These are phyloP conservation scores for Medicago arabica DNA, from an alignment of 306 rosid genomes.

Conservation along the genomic window DNA sequence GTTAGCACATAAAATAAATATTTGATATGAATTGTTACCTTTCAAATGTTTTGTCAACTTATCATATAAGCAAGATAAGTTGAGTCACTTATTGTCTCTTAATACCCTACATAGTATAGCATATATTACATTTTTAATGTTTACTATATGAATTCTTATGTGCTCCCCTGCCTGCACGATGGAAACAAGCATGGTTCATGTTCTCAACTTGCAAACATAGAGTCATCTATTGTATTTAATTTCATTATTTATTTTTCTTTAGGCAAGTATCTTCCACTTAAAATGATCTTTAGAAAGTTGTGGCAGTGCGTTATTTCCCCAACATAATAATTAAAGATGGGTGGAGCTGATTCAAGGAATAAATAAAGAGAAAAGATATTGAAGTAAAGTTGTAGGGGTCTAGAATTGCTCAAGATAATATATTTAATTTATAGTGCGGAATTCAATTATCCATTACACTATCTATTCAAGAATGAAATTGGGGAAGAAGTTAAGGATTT, in stretches of 20 bases:
- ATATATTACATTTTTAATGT: background rate
- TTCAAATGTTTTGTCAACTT: constrained; percentile 24
- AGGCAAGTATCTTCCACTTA: background rate
- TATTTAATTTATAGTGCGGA: constrained; percentile 29
- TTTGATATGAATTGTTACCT: background rate
- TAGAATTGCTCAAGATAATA: constrained; percentile 17
- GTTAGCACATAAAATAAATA: too few species aligned
- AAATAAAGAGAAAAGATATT: background rate
- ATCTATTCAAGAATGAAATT: background rate
- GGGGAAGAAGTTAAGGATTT: background rate
- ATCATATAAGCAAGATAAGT: constrained; percentile 40
- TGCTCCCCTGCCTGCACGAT: constrained; percentile 61
- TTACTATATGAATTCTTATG: constrained; percentile 48
- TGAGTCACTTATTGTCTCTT: constrained; percentile 28
- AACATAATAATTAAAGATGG: constrained; percentile 28
- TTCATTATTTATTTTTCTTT: background rate
- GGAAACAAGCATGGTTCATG: constrained; percentile 44
- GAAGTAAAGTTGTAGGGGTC: background rate
- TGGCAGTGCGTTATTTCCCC: constrained; percentile 21
- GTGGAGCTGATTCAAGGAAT: constrained; percentile 32
- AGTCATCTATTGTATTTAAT: constrained; percentile 24
- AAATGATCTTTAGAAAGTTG: constrained; percentile 8
- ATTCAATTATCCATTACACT: background rate
- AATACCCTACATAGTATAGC: constrained; percentile 36
- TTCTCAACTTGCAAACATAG: constrained; percentile 29